Percentiles rank a stretch among this genome's conserved stretches.
phyloP scores from a whole-genome alignment of 1,139 yeast genomes.

The Suhomyces bribrorum region DNA sequence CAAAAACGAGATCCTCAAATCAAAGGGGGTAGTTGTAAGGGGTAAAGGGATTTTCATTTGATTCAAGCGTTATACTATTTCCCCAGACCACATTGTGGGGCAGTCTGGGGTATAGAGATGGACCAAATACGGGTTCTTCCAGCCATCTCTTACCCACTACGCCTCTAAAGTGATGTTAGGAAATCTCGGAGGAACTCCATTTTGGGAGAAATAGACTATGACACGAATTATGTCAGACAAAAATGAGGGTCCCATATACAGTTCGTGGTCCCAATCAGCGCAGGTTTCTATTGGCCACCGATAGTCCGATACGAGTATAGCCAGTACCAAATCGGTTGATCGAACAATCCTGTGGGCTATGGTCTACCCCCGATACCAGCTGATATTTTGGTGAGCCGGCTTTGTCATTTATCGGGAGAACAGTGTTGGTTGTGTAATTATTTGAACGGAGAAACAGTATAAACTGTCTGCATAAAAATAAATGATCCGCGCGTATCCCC shows the following conservation, averaged over 20 bases:
- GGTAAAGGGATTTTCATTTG: too few species aligned
- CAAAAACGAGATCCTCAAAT: too few species aligned
- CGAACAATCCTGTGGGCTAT: too few species aligned
- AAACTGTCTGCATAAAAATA: neutral
- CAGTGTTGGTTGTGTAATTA: neutral
- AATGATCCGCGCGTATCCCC: neutral
- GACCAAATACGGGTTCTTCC: neutral
- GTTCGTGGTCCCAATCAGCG: neutral
- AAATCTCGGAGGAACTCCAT: neutral
- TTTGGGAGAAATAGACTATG: neutral
- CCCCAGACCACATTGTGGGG: too few species aligned
- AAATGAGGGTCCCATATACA: neutral
- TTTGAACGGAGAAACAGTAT: neutral
- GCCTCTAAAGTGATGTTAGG: neutral
- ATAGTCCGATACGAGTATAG: too few species aligned
- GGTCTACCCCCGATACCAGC: too few species aligned
- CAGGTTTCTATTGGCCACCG: too few species aligned
- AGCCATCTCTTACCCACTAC: neutral
- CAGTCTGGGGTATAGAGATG: neutral
- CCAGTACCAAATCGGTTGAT: too few species aligned
- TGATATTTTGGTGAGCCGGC: too few species aligned
- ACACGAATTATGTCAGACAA: neutral
- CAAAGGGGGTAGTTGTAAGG: too few species aligned
- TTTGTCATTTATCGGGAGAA: neutral
- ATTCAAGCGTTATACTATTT: too few species aligned